Evolutionary conservation across 169 alveolate genomes (phyloP), one percentile per base, ranked within the genome.

Genomic region (Eimeria sp.): DNA sequence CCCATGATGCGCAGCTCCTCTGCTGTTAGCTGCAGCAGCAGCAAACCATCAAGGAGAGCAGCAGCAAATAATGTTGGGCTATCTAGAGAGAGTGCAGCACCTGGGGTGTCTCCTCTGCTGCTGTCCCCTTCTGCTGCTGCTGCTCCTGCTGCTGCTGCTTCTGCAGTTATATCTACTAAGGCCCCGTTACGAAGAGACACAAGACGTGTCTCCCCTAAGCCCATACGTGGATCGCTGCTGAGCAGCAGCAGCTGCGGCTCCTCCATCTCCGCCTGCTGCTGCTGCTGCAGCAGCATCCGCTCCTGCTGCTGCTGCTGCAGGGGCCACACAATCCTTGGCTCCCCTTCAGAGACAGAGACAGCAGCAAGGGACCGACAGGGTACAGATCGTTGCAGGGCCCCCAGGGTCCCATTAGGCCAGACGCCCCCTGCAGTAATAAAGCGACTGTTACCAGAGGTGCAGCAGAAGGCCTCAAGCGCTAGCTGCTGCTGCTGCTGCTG

Each of bases 1-100:
- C 89, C 78, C 75, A 57, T 54, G 30, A 90, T 80, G 40, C 95
- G 89, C 83, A 90, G 89, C 89, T 90, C 95, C 22, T 90, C 89
- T 27, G 95, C 58, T 54, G 95, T 75, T 30, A 90, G 61, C 61
- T 90, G 95, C 58, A 90, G 43, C 72, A 58, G 63, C 80, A 75
- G 47, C 45, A 90, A 80, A 67, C 95, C 95, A 47, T 43, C 82
- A 11, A 83, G n/a, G 63, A 90, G 70, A 13, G 90, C 40, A 3
- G 89, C 89, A 45, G 89, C 89, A 78, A 78, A 78, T 1, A 78
- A 65, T 27, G 89, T 78, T 22, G 89, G 89, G 49, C 34, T 58
- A 27, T 78, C 89, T 7, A 78, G 65, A 47, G 89, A 78, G 25
- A 78, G 34, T 14, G 89, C 89, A 45, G 67, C 89, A 18, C 89